phyloP scores from a whole-genome alignment of 228 moss, liverwort and hornwort species.

The Sphagnum fallax region DNA sequence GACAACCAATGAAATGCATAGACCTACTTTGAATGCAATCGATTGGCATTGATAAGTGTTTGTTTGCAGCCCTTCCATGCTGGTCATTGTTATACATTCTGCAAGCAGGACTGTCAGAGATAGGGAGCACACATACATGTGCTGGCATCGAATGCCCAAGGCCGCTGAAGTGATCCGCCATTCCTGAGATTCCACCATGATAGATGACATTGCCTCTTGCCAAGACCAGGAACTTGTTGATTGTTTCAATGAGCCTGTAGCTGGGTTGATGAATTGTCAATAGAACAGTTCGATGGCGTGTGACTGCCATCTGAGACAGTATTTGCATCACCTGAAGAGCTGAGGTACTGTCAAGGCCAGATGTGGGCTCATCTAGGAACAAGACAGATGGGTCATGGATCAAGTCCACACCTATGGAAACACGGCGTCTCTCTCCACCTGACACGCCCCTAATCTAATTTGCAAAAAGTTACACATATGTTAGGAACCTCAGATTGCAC shows the following conservation, averaged over 20 bases:
- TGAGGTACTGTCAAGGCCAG: constrained; percentile 36
- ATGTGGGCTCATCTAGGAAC: constrained; percentile 52
- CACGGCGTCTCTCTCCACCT: constrained; percentile 41
- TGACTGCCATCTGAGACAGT: constrained; percentile 19
- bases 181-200: constrained; percentile 1
- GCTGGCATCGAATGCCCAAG: no score
- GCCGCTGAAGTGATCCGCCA: neutral
- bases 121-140: no score
- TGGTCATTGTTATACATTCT: neutral
- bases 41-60: neutral
- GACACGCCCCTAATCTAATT: constrained; percentile 32
- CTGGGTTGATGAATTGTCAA: constrained; percentile 37
- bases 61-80: neutral
- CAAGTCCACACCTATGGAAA: constrained; percentile 47
- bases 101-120: neutral
- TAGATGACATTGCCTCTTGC: constrained; percentile 5
- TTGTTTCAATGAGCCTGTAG: constrained; percentile 3
- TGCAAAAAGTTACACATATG: constrained; percentile 11
- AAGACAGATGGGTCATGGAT: constrained; percentile 47
- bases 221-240: neutral
- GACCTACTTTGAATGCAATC: no score
- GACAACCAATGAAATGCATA: neutral
- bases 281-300: constrained; percentile 22
- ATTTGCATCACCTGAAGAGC: constrained; percentile 40
- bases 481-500: neutral